These are phyloP conservation scores for Terana coerulea DNA, from an alignment of 768 basidiomycete genomes.

Conservation along the genomic window DNA sequence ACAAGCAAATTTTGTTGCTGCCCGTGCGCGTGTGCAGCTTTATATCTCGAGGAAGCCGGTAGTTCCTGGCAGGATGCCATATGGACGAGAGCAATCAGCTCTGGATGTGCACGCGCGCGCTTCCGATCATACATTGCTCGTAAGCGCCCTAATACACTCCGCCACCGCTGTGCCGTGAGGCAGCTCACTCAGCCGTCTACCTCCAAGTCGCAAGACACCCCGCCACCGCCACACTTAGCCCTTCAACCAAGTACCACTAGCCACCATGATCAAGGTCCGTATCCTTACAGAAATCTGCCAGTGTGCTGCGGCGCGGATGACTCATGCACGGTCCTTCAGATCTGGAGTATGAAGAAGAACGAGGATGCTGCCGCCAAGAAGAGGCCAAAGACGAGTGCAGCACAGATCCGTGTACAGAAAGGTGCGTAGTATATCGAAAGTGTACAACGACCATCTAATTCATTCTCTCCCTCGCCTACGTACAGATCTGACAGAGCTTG, in stretches of 20 bases:
- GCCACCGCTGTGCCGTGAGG: slow-evolving; percentile 5
- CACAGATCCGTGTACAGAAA: slow-evolving; percentile 99
- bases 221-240: slow-evolving; percentile 14
- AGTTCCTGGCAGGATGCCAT: background rate
- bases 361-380: slow-evolving; percentile 97
- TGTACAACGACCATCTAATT: background rate
- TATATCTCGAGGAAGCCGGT: background rate
- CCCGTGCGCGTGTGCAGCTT: background rate
- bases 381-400: slow-evolving; percentile 97
- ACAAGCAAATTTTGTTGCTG: background rate
- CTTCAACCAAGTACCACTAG: slow-evolving; percentile 2
- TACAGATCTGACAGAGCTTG: slow-evolving; percentile 92
- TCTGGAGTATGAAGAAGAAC: slow-evolving; percentile 99
- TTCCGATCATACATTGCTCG: background rate
- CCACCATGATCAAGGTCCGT: slow-evolving; percentile 44
- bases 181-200: slow-evolving; percentile 10
- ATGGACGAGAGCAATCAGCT: background rate
- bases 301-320: background rate
- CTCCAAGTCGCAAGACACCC: background rate
- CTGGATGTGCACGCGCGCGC: background rate
- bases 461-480: background rate
- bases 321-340: slow-evolving; percentile 52
- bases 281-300: no score
- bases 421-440: slow-evolving; percentile 57
- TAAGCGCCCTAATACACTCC: slow-evolving; percentile 10